Percentiles rank a stretch among this genome's conserved stretches.
These are phyloP conservation scores for Verticillium longisporum DNA, from an alignment of 2,329 filamentous ascomycete species.

Conservation along the genomic window DNA sequence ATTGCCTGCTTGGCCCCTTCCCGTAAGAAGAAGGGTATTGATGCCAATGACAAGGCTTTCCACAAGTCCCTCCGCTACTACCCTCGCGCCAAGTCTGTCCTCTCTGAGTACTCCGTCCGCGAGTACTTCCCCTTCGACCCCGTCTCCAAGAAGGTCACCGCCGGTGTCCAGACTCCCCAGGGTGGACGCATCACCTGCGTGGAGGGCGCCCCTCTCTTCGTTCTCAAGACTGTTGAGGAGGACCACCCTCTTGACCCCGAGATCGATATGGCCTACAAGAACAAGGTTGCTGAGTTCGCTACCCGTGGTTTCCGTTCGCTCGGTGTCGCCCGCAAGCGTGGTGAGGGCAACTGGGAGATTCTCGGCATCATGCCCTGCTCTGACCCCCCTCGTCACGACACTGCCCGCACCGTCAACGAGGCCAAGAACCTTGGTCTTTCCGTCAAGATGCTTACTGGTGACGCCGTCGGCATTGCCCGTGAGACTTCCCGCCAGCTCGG, in stretches of 20 bases:
- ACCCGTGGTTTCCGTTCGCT: constrained; percentile 91
- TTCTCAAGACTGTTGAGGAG: constrained; percentile 80
- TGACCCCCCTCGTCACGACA: constrained; percentile 86
- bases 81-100: constrained; percentile 71
- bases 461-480: constrained; percentile 86
- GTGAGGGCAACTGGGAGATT: constrained; percentile 75
- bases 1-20: constrained; percentile 85
- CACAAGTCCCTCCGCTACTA: constrained; percentile 79
- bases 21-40: constrained; percentile 92
- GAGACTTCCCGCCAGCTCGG: constrained; percentile 88
- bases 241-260: constrained; percentile 73
- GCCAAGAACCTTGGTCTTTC: constrained; percentile 81
- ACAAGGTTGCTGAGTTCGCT: constrained; percentile 77
- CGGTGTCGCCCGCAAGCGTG: constrained; percentile 82
- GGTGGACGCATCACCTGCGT: constrained; percentile 83
- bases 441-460: constrained; percentile 95
- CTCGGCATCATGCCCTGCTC: constrained; percentile 93
- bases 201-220: constrained; percentile 84
- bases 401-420: constrained; percentile 83
- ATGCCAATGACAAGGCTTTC: constrained; percentile 93
- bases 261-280: constrained; percentile 79
- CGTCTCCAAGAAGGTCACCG: constrained; percentile 87
- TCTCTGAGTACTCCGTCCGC: constrained; percentile 78
- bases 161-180: constrained; percentile 73
- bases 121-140: constrained; percentile 87